Evolutionary conservation across 2,329 filamentous ascomycete species (phyloP).

Genomic region (Ophiobolus disseminans): DNA sequence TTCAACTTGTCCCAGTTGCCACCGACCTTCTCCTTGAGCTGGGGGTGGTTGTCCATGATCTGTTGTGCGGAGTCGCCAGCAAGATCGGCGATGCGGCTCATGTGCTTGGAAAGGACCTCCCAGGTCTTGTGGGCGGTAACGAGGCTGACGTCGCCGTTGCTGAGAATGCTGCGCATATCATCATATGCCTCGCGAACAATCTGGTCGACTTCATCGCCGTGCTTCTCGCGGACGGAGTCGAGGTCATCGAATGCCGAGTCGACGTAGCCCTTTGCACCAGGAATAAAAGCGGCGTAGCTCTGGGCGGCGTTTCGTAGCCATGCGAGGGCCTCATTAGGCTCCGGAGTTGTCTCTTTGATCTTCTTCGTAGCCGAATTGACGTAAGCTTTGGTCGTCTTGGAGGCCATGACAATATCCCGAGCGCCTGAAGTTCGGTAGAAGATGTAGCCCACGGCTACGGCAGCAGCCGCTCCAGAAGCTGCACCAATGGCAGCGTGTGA

Average conservation of each 20-base stretch:
- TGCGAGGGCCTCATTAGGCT: conserved; percentile 70
- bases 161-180: conserved; percentile 68
- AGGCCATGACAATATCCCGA: conserved; percentile 56
- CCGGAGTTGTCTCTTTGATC: conserved; percentile 68
- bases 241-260: conserved; percentile 74
- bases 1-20: conserved; percentile 73
- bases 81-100: conserved; percentile 66
- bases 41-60: conserved; percentile 75
- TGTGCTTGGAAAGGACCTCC: conserved; percentile 68
- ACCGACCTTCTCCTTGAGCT: conserved; percentile 75
- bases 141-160: conserved; percentile 66
- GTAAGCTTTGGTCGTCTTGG: conserved; percentile 65
- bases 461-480: conserved; percentile 57
- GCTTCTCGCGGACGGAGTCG: conserved; percentile 70
- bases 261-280: conserved; percentile 72
- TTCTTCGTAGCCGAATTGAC: conserved; percentile 67
- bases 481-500: conserved; percentile 57
- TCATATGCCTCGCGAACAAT: conserved; percentile 72
- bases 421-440: conserved; percentile 64
- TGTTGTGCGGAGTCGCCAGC: conserved; percentile 68
- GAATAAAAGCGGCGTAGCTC: conserved; percentile 74
- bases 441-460: conserved; percentile 57
- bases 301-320: conserved; percentile 71
- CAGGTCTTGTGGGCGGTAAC: conserved; percentile 68
- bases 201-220: conserved; percentile 72